These are phyloP conservation scores for Austroboletus rostrupii DNA, from an alignment of 1,284 basidiomycete species.

Conservation along the genomic window DNA sequence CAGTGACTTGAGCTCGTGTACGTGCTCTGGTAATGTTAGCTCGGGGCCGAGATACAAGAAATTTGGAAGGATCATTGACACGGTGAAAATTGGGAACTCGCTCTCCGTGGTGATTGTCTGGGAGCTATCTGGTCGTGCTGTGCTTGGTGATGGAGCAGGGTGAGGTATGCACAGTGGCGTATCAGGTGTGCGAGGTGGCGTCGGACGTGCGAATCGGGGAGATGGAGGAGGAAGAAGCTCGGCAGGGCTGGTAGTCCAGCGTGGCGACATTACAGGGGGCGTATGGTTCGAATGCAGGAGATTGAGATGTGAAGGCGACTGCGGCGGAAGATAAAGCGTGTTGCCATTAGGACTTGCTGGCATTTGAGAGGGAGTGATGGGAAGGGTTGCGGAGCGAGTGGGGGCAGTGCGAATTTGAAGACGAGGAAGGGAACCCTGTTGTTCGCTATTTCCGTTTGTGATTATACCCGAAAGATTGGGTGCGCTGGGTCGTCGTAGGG, in stretches of 20 bases:
- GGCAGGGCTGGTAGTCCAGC: conserved; percentile 26
- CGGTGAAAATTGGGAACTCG: conserved; percentile 60
- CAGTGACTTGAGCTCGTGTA: conserved; percentile 65
- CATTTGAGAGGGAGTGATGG: conserved; percentile 43
- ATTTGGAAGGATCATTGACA: conserved; percentile 85
- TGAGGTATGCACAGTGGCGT: conserved; percentile 37
- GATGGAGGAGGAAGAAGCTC: conserved; percentile 34
- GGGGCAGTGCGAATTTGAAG: conserved; percentile 59
- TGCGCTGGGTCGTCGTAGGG: conserved; percentile 54
- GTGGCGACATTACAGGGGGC: conserved; percentile 47
- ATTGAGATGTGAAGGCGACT: conserved; percentile 60
- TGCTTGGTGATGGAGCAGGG: conserved; percentile 45
- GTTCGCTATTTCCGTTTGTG: conserved; percentile 46
- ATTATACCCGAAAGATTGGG: conserved; percentile 54
- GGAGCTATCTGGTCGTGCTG: conserved; percentile 53
- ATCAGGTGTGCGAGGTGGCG: conserved; percentile 53
- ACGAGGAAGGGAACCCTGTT: conserved; percentile 44
- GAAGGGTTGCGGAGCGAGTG: conserved; percentile 52
- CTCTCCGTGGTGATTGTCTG: conserved; percentile 54
- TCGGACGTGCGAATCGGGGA: conserved; percentile 37
- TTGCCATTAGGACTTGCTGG: conserved; percentile 27
- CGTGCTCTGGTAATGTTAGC: conserved; percentile 69
- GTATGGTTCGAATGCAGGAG: conserved; percentile 55
- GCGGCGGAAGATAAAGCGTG: conserved; percentile 40
- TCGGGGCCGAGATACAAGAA: conserved; percentile 93